Percentiles rank a stretch among this genome's conserved stretches.
Conservation (phyloP, 306 rosid species). For the Rubus idaeus region DNA sequence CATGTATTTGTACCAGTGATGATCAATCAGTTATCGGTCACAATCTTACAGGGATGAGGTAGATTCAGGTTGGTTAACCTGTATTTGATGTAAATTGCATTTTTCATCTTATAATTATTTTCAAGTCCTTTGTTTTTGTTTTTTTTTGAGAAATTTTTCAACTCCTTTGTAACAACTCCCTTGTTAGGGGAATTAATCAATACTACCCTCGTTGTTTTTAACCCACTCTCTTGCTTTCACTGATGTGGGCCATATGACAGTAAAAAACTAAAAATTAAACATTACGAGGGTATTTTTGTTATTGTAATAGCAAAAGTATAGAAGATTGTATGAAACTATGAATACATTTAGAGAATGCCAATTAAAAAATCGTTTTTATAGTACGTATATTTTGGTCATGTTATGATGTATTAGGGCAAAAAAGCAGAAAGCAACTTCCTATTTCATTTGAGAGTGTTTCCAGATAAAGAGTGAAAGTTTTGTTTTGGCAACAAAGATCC, state of each 20-base stretch:
- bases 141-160: too few relatives aligned
- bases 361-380: background rate
- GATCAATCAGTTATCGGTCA: too few relatives aligned
- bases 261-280: too few relatives aligned
- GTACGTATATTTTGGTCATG: background rate
- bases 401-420: background rate
- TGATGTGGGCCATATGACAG: background rate
- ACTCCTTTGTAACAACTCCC: too few relatives aligned
- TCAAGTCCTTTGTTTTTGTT: too few relatives aligned
- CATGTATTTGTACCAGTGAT: too few relatives aligned
- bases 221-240: background rate
- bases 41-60: too few relatives aligned
- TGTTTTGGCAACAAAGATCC: conserved; percentile 14
- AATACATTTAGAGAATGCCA: background rate
- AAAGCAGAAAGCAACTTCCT: background rate
- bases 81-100: background rate
- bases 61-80: too few relatives aligned
- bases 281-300: background rate
- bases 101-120: background rate
- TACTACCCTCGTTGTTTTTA: background rate
- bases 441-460: background rate
- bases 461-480: background rate
- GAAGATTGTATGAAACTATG: background rate
- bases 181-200: background rate
- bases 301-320: background rate